Base-by-base conservation (phyloP, 2,329 filamentous ascomycete species). In the Sporothrix humicola region DNA sequence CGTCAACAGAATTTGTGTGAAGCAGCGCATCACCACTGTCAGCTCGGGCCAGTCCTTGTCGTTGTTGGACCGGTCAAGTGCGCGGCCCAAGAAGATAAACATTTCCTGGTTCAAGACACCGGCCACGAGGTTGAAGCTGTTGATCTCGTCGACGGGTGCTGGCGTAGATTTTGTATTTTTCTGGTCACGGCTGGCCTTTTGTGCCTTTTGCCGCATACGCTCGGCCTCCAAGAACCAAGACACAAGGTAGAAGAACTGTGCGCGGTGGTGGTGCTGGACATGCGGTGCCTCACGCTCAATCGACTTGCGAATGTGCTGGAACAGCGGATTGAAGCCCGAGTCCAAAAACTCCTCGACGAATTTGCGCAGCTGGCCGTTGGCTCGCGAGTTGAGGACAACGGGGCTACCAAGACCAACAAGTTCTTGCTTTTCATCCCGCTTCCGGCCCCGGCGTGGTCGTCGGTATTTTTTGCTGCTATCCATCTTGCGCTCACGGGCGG, bases 281-380 rank as follows among this genome's bases (percentile, higher is more conserved):
- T 97, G 91, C 37, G 95, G 90, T 0, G 92, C 92, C 82, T 98
- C 94, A 31, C 95, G 90, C 78, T 98, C 95, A 72, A 99, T 92
- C 1, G 95, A 93, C 81, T 93, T 95, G 71, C 96, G 91, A 13
- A 98, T 84, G 78, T 97, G 93, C 63, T 89, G 87, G 79, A 98
- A 97, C 0, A 95, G 84, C 3, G 95, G 95, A 79, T 98, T 99
- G 84, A 99, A 99, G 0, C 94, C 93, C 0, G 95, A 94, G 81
- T 99, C 95, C 3, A 99, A 84, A 78, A 99, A 98, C 63, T 98
- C 95, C 77, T 95, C 92, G 0, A 97, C 93, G 79, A 99, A 99
- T 0, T 85, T 85, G 69, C 92, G 89, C 9, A 99, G 86, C 76
- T 94, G 90, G 58, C 89, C 87, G n/a, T 89, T 91, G n/a, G 95